These are phyloP conservation scores for Podospora pseudopauciseta DNA, from an alignment of 495 filamentous ascomycete genomes.

Conservation along the genomic window DNA sequence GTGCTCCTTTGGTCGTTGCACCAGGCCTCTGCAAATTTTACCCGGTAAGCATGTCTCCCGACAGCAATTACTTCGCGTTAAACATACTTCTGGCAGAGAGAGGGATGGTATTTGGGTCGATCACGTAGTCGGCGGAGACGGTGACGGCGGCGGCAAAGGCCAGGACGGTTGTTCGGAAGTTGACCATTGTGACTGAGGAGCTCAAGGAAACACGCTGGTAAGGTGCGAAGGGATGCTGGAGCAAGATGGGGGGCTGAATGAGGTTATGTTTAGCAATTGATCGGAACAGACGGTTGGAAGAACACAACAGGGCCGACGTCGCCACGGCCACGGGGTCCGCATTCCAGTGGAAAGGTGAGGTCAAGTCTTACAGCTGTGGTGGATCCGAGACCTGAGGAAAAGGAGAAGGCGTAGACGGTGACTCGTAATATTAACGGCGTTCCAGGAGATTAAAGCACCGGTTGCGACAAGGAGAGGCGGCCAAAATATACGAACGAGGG, in stretches of 20 bases:
- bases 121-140: slow-evolving; percentile 47
- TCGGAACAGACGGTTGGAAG: neutral
- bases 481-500: slow-evolving; percentile 22
- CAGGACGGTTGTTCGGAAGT: slow-evolving; percentile 42
- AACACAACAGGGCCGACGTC: slow-evolving; percentile 3
- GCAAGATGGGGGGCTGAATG: neutral
- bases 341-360: slow-evolving; percentile 9
- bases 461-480: slow-evolving; percentile 4
- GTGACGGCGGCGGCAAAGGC: slow-evolving; percentile 44
- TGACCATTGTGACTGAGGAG: slow-evolving; percentile 41
- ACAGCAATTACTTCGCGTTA: neutral
- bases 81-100: slow-evolving; percentile 41
- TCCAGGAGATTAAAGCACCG: slow-evolving; percentile 7
- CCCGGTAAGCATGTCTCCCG: slow-evolving; percentile 24
- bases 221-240: slow-evolving; percentile 1
- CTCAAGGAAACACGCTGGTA: neutral
- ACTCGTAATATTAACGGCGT: slow-evolving; percentile 6
- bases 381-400: slow-evolving; percentile 12
- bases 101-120: slow-evolving; percentile 59
- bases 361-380: slow-evolving; percentile 3
- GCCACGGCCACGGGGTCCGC: slow-evolving; percentile 6
- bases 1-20: slow-evolving; percentile 61
- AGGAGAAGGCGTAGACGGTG: slow-evolving; percentile 13
- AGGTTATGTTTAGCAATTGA: neutral
- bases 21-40: slow-evolving; percentile 56